These are phyloP conservation scores for Globisporangium echinulatum DNA, from an alignment of 352 stramenopile genomes.

Conservation along the genomic window DNA sequence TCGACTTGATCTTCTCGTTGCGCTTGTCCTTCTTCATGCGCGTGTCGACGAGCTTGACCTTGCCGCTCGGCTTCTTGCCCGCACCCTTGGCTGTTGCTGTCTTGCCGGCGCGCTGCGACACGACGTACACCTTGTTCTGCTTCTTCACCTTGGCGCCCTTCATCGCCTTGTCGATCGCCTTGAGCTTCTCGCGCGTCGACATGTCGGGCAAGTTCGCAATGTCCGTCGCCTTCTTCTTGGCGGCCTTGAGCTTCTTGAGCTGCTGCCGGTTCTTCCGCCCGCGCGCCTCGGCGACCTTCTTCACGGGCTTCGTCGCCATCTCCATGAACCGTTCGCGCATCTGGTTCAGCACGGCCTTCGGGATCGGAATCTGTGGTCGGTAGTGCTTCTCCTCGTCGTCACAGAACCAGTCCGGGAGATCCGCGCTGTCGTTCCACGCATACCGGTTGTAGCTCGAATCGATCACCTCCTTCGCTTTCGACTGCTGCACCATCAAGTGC, in stretches of 20 bases:
- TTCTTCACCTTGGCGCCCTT: conserved; percentile 87
- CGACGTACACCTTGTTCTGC: conserved; percentile 96
- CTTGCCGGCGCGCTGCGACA: conserved; percentile 74
- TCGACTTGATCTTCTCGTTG: conserved; percentile 73
- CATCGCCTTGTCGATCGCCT: conserved; percentile 97
- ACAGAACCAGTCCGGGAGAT: conserved; percentile 97
- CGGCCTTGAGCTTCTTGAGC: conserved; percentile 93
- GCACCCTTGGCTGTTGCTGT: conserved; percentile 42
- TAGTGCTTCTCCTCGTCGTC: conserved; percentile 97
- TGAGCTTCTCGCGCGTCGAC: conserved; percentile 97
- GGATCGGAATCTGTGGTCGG: conserved; percentile 96
- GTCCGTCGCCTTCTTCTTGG: conserved; percentile 96
- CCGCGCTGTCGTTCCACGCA: conserved; percentile 96
- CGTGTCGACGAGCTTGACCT: conserved; percentile 97
- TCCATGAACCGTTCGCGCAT: conserved; percentile 97
- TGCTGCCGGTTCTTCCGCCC: conserved; percentile 92
- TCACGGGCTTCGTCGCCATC: conserved; percentile 95
- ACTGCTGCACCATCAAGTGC: conserved; percentile 97
- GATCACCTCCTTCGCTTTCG: conserved; percentile 96
- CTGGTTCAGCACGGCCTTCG: conserved; percentile 94
- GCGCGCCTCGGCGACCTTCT: conserved; percentile 98
- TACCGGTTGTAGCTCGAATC: conserved; percentile 99
- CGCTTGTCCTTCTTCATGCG: conserved; percentile 97
- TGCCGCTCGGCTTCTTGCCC: conserved; percentile 78
- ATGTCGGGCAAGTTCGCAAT: conserved; percentile 96